Evolutionary conservation across 306 rosid genomes (phyloP).

Genomic region (Castanospermum australe): DNA sequence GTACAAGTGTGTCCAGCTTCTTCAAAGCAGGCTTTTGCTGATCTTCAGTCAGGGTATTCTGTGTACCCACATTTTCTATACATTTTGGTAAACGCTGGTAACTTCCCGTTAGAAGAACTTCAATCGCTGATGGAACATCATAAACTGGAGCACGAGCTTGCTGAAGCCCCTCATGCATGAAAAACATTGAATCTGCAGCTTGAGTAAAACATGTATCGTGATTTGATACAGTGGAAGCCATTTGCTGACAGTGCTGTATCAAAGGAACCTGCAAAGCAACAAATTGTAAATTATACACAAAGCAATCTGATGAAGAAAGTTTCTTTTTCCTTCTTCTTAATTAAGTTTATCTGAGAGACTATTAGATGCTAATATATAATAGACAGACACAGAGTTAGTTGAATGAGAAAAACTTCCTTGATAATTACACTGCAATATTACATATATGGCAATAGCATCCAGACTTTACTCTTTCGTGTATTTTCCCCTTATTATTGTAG

Average conservation of each 20-base stretch:
- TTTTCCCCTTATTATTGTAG: background rate
- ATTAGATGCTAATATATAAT: background rate
- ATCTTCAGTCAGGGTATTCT: constrained; percentile 68
- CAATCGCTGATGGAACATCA: constrained; percentile 95
- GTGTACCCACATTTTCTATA: constrained; percentile 78
- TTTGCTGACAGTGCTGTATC: constrained; percentile 91
- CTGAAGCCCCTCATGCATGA: constrained; percentile 99
- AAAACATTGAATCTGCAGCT: constrained; percentile 94
- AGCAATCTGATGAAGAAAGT: background rate
- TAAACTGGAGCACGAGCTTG: constrained; percentile 98
- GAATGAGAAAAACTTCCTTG: background rate
- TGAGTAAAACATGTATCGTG: constrained; percentile 96
- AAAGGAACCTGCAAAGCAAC: constrained; percentile 77
- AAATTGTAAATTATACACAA: background rate
- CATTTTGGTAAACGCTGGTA: constrained; percentile 89
- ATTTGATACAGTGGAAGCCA: constrained; percentile 84
- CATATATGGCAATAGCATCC: background rate
- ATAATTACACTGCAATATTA: background rate
- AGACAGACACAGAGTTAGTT: background rate
- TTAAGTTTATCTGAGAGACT: background rate
- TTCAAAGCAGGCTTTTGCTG: constrained; percentile 89
- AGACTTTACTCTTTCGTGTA: background rate
- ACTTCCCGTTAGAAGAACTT: constrained; percentile 79
- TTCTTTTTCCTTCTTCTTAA: background rate
- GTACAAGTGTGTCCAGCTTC: constrained; percentile 86